These are phyloP conservation scores for Nicotiana knightiana DNA, from an alignment of 257 asterid species.

Conservation along the genomic window DNA sequence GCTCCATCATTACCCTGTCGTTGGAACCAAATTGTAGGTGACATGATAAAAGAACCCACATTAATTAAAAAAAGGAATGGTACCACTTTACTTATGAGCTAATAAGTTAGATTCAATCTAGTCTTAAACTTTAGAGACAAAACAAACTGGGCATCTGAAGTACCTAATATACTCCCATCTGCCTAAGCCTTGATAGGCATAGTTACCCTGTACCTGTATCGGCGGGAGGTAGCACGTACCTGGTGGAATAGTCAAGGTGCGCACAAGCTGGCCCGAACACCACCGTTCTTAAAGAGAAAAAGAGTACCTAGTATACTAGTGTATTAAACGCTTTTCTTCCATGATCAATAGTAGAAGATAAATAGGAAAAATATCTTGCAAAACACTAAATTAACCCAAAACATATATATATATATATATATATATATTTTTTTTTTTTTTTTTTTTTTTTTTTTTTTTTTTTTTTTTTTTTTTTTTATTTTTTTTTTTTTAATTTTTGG, in stretches of 20 bases:
- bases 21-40: conserved; percentile 1
- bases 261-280: neutral
- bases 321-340: neutral
- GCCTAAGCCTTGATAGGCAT: neutral
- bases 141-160: no score
- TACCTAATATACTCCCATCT: no score
- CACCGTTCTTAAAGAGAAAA: neutral
- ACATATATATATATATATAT: neutral
- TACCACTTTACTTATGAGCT: neutral
- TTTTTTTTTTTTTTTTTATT: no score
- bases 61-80: neutral
- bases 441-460: no score
- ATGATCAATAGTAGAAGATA: neutral
- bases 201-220: neutral
- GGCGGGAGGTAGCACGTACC: neutral
- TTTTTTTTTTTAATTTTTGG: no score
- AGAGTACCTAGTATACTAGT: neutral
- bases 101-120: neutral
- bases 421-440: no score
- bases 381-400: neutral
- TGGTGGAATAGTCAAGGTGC: neutral
- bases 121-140: neutral
- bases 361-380: neutral
- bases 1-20: conserved; percentile 58
- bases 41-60: neutral